phyloP scores from a whole-genome alignment of 768 basidiomycete species.

The Leccinellum rugosiceps region DNA sequence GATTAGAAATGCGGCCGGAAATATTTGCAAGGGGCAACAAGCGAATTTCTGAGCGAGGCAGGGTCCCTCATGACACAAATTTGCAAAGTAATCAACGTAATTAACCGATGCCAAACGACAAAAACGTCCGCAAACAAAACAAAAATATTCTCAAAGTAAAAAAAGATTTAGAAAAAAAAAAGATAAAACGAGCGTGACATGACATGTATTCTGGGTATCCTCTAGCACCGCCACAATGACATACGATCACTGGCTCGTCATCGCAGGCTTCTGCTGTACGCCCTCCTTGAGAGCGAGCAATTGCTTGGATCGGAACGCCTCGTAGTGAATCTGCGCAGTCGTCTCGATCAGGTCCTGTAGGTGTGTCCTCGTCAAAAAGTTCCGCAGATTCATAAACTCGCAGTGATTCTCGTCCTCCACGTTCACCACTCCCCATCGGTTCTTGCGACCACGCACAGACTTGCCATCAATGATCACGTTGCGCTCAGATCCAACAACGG shows the following conservation, averaged over 20 bases:
- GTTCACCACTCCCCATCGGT: constrained; percentile 98
- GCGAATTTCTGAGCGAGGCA: background rate
- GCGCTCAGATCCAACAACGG: constrained; percentile 95
- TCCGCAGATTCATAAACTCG: constrained; percentile 95
- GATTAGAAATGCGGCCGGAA: constrained; percentile 18
- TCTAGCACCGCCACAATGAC: background rate
- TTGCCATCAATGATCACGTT: constrained; percentile 96
- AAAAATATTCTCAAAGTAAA: background rate
- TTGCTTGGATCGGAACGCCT: constrained; percentile 99
- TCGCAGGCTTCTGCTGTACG: constrained; percentile 65
- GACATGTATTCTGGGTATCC: constrained; percentile 13
- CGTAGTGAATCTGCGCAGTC: constrained; percentile 98
- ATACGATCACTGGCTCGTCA: constrained; percentile 28
- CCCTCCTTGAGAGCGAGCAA: constrained; percentile 95
- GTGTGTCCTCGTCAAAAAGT: constrained; percentile 97
- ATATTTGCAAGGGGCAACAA: constrained; percentile 3
- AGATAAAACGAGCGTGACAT: background rate
- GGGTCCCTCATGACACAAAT: background rate
- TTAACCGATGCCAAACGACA: background rate
- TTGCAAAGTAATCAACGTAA: constrained; percentile 1
- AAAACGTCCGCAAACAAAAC: background rate
- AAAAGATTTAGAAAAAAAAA: background rate
- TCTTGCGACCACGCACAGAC: constrained; percentile 92
- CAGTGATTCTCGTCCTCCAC: constrained; percentile 96
- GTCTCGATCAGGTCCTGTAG: constrained; percentile 98